phyloP scores from a whole-genome alignment of 331 rosid species.

The Quercus tomentella region DNA sequence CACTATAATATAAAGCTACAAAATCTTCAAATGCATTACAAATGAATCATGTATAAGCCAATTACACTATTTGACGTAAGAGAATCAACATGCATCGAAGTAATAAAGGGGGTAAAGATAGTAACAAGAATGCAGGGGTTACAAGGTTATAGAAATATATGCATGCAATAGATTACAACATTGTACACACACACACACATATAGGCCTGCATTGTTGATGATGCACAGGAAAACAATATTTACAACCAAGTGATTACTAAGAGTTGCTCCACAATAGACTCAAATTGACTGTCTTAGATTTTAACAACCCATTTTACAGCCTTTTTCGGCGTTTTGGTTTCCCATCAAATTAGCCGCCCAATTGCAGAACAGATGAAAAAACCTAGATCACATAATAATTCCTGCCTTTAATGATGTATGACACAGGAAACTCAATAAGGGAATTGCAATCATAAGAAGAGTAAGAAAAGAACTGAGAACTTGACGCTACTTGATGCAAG shows the following conservation, averaged over 20 bases:
- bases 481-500: constrained; percentile 83
- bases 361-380: background rate
- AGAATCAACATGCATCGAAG: background rate
- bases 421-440: constrained; percentile 2
- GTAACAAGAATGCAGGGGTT: background rate
- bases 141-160: background rate
- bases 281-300: background rate
- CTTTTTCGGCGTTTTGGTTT: background rate
- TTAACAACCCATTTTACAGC: background rate
- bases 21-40: background rate
- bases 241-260: background rate
- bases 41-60: background rate
- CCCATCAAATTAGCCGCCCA: background rate
- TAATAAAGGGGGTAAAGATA: background rate
- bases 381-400: background rate
- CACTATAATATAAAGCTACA: background rate
- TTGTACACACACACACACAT: background rate
- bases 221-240: background rate
- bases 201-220: background rate
- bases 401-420: background rate
- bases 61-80: background rate
- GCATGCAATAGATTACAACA: background rate
- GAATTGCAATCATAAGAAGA: constrained; percentile 7
- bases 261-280: background rate
- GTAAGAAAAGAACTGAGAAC: background rate